These are phyloP conservation scores for Globisporangium uncinulatum DNA, from an alignment of 352 stramenopile genomes.

Conservation along the genomic window DNA sequence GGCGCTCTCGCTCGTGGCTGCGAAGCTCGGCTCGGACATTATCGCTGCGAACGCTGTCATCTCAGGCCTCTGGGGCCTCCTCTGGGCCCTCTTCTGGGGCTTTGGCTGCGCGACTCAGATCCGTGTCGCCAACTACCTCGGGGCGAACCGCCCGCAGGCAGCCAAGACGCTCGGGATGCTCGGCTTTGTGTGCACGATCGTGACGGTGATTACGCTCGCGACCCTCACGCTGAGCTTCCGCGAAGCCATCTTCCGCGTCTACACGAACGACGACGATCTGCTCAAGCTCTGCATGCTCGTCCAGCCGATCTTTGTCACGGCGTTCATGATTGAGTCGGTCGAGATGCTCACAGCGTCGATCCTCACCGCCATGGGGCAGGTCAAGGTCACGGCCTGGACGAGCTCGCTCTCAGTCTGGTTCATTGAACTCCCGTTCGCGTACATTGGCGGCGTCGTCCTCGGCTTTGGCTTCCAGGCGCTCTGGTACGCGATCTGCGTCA, in stretches of 20 bases:
- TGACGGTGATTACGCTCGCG: conserved; percentile 33
- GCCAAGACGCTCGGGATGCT: conserved; percentile 50
- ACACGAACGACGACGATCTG: conserved; percentile 49
- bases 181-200: conserved; percentile 40
- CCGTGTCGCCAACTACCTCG: conserved; percentile 72
- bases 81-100: conserved; percentile 77
- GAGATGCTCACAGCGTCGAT: conserved; percentile 47
- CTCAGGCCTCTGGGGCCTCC: conserved; percentile 53
- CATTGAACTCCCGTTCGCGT: conserved; percentile 60
- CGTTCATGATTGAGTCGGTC: conserved; percentile 56
- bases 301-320: conserved; percentile 51
- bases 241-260: conserved; percentile 43
- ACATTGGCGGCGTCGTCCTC: conserved; percentile 42
- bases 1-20: conserved; percentile 60
- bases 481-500: conserved; percentile 53
- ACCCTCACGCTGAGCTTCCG: conserved; percentile 35
- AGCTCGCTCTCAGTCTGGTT: conserved; percentile 61
- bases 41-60: conserved; percentile 73
- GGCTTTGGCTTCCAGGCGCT: conserved; percentile 56
- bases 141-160: conserved; percentile 38
- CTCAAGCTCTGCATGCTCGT: conserved; percentile 41
- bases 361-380: conserved; percentile 69
- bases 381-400: conserved; percentile 55
- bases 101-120: conserved; percentile 77
- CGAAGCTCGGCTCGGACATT: conserved; percentile 43